Evolutionary conservation across 163 green algal genomes (phyloP).

Genomic region (Picocystis sp.): DNA sequence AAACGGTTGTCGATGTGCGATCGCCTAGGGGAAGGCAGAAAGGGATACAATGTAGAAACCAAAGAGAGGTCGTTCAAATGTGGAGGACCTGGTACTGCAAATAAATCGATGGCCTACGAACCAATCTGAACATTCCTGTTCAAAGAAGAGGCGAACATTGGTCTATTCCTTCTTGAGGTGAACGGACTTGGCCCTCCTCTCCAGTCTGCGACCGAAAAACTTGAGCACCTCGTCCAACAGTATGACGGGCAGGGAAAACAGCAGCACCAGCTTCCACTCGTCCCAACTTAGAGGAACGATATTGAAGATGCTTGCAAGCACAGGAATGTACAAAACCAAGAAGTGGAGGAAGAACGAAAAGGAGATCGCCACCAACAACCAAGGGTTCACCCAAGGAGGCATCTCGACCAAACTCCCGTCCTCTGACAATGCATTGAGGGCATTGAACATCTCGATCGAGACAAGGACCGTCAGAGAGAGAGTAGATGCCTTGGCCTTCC

Average conservation of each 20-base stretch:
- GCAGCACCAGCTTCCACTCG: slow-evolving; percentile 89
- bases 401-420: slow-evolving; percentile 70
- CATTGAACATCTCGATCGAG: slow-evolving; percentile 99
- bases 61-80: no score
- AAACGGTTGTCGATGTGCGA: no score
- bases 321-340: slow-evolving; percentile 56
- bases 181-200: slow-evolving; percentile 2
- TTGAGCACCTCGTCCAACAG: slow-evolving; percentile 96
- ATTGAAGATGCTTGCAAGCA: slow-evolving; percentile 49
- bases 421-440: slow-evolving; percentile 87
- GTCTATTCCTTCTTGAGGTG: no score
- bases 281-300: slow-evolving; percentile 84
- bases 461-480: slow-evolving; percentile 93
- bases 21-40: no score
- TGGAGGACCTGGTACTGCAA: no score
- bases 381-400: slow-evolving; percentile 93
- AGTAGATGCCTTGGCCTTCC: slow-evolving; percentile 84
- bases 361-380: slow-evolving; percentile 73
- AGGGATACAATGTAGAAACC: no score
- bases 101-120: no score
- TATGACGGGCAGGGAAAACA: slow-evolving; percentile 82
- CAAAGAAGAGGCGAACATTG: no score
- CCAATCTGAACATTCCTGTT: no score
- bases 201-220: slow-evolving; percentile 25
- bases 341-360: slow-evolving; percentile 84